Evolutionary conservation across 345 rosid genomes (phyloP).

Genomic region (Eucalyptus lansdowneana): DNA sequence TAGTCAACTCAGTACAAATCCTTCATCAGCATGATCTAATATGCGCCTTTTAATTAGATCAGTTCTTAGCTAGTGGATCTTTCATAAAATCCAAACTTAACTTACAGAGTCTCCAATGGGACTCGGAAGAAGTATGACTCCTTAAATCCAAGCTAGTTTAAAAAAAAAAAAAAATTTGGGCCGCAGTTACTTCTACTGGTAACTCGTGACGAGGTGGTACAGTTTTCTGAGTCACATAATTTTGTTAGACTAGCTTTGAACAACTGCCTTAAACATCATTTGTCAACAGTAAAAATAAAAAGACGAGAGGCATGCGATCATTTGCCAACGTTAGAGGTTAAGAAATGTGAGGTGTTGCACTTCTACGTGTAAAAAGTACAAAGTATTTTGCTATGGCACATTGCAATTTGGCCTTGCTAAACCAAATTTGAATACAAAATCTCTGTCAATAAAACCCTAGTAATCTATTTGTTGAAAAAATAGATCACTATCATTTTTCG

Average conservation of each 20-base stretch:
- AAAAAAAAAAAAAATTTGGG: not conserved
- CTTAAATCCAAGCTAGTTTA: not conserved
- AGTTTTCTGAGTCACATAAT: not conserved
- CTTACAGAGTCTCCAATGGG: not conserved
- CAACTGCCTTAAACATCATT: not conserved
- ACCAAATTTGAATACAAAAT: not conserved
- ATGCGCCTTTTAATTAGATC: not conserved
- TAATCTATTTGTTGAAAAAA: not conserved
- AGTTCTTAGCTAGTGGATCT: not conserved
- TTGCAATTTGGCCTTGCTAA: not conserved
- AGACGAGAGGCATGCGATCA: not conserved
- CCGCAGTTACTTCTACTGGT: not conserved
- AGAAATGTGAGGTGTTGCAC: not conserved
- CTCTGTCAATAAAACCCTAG: not conserved
- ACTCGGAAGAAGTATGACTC: not conserved
- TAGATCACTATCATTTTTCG: no score
- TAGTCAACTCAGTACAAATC: not conserved
- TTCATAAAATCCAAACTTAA: not conserved
- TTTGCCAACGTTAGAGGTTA: not conserved
- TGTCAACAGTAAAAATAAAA: not conserved
- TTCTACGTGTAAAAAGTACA: not conserved
- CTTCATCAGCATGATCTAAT: not conserved
- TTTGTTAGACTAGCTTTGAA: not conserved
- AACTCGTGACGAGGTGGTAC: not conserved
- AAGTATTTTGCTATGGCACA: not conserved